phyloP scores from a whole-genome alignment of 2,329 filamentous ascomycete species.

The Trichoderma semiorbis region DNA sequence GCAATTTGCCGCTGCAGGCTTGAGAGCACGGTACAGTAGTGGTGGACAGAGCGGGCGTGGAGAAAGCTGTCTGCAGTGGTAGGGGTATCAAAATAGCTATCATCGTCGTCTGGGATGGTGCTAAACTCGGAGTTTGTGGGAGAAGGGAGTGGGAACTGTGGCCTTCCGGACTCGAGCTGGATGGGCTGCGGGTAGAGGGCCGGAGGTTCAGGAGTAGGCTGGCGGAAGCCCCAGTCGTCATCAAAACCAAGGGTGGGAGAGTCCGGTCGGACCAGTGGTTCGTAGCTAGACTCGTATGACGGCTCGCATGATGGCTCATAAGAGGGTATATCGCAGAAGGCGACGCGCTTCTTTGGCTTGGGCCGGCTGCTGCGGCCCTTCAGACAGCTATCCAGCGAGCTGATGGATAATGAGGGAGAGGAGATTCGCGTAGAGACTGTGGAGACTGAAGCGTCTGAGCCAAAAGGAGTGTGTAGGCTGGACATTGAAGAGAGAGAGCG shows the following conservation, averaged over 20 bases:
- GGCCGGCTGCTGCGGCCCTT: conserved; percentile 20
- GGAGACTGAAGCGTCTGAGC: conserved; percentile 45
- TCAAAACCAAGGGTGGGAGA: conserved; percentile 59
- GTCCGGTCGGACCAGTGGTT: conserved; percentile 54
- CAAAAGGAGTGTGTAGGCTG: conserved; percentile 45
- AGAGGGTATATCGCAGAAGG: conserved; percentile 34
- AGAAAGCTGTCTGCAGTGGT: conserved; percentile 34
- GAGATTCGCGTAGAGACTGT: conserved; percentile 43
- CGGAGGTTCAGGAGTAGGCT: conserved; percentile 25
- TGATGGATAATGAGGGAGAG: conserved; percentile 44
- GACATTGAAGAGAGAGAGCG: conserved; percentile 39
- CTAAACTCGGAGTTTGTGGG: conserved; percentile 16
- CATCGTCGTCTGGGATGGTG: conserved; percentile 18
- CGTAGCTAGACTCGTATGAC: conserved; percentile 34
- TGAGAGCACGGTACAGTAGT: conserved; percentile 47
- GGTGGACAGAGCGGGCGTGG: conserved; percentile 44
- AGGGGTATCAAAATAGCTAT: neutral
- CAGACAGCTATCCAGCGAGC: conserved; percentile 19
- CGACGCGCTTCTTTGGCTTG: conserved; percentile 39
- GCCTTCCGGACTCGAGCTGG: neutral
- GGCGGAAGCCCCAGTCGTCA: conserved; percentile 38
- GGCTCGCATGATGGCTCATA: conserved; percentile 30
- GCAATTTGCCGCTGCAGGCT: conserved; percentile 47
- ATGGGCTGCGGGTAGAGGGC: conserved; percentile 18
- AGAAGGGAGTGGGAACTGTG: conserved; percentile 9